phyloP scores from a whole-genome alignment of 2,329 filamentous ascomycete genomes.

The Nigrograna mackinnonii region DNA sequence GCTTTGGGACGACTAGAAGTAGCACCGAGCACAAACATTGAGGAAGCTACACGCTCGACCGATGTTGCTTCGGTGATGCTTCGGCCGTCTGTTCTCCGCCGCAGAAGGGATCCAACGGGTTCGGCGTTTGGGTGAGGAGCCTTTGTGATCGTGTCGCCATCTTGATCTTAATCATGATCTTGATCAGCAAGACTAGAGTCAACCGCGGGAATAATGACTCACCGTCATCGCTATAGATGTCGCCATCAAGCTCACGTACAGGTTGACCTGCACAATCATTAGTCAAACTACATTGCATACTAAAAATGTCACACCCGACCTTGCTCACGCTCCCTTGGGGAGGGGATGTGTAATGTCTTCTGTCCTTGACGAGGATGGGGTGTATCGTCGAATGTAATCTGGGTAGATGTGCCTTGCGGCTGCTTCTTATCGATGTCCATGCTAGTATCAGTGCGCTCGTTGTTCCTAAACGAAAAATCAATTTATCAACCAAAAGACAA shows the following conservation, averaged over 20 bases:
- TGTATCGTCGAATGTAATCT: slow-evolving; percentile 1
- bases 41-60: slow-evolving; percentile 41
- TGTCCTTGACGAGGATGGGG: not conserved
- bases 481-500: too few species aligned
- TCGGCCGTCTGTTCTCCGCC: slow-evolving; percentile 9
- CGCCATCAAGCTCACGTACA: not conserved
- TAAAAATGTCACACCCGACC: slow-evolving; percentile 4
- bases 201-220: too few species aligned
- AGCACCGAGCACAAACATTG: slow-evolving; percentile 45
- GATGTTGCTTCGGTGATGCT: slow-evolving; percentile 37
- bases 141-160: not conserved
- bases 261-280: not conserved
- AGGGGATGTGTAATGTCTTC: slow-evolving; percentile 8
- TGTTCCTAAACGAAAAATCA: too few species aligned
- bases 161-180: too few species aligned
- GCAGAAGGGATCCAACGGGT: slow-evolving; percentile 6
- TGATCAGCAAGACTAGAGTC: too few species aligned
- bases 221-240: slow-evolving; percentile 1
- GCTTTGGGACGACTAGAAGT: slow-evolving; percentile 8
- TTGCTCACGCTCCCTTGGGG: slow-evolving; percentile 8
- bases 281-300: not conserved
- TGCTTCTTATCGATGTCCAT: not conserved
- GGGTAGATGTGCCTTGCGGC: not conserved
- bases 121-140: slow-evolving; percentile 2
- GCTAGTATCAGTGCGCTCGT: not conserved